Evolutionary conservation across 2,329 filamentous ascomycete species (phyloP).

Genomic region (Colletotrichum truncatum): DNA sequence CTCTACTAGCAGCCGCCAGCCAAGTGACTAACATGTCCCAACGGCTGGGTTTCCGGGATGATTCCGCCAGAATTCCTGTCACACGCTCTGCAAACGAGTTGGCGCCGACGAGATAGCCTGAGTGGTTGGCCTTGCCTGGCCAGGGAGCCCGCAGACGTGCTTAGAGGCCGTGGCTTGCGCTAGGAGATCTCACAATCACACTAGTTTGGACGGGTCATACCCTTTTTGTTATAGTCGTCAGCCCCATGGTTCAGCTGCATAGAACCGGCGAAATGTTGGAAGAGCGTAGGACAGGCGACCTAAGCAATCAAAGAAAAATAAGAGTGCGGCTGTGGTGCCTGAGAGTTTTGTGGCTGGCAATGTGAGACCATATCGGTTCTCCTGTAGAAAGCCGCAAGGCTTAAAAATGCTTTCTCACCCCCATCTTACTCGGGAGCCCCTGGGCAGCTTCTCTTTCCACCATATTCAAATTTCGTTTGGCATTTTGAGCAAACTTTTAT

Average conservation of each 20-base stretch:
- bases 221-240: constrained; percentile 11
- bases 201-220: background rate
- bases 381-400: background rate
- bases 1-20: too few relatives aligned
- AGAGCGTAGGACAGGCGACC: background rate
- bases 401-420: constrained; percentile 4
- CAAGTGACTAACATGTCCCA: background rate
- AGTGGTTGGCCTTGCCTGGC: constrained; percentile 14
- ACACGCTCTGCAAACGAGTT: background rate
- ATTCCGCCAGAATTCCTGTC: background rate
- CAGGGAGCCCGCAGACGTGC: background rate
- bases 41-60: background rate
- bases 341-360: background rate
- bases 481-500: background rate
- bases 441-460: background rate
- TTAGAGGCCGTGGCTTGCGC: constrained; percentile 7
- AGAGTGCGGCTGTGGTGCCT: background rate
- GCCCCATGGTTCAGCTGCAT: constrained; percentile 20
- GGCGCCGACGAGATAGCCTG: background rate
- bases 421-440: background rate
- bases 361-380: background rate
- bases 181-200: background rate
- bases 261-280: background rate
- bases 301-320: background rate
- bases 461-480: too few relatives aligned